Evolutionary conservation across 192 early-diverging fungal genomes (phyloP), one percentile per base, ranked within the genome.

Genomic region (Powellomyces hirtus): DNA sequence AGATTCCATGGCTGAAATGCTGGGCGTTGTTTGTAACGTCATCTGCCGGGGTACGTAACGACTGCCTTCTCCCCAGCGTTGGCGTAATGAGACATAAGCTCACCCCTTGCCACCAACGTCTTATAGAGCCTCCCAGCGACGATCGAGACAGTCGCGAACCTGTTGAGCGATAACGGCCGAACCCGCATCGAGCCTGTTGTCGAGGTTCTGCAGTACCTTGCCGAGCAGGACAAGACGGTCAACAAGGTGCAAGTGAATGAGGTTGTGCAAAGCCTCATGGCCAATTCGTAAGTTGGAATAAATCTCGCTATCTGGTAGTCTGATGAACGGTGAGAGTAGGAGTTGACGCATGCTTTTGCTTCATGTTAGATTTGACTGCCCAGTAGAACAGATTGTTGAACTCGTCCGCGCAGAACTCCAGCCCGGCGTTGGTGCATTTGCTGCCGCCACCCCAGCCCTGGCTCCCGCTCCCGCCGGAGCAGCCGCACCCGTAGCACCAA

Each of bases 1-100:
- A 59, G 13, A 64, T 78, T 27, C 74, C 78, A 20, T 82, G 81
- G 81, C 22, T 80, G 11, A 70, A 75, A 31, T 80, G 81, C 59
- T 82, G 81, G 81, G 59, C 78, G 1, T 45, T 82, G 13, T 63
- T 78, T 1, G 68, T 68, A 10, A 75, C 81, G 0, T 77, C 78
- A 0, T 66, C 76, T 14, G 66, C 74, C 22, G 77, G 76, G 16
- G 76, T 80, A 62, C 2, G 71, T 38, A 37, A 7, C 42, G 33
- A 8, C 18, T 6, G 57, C 7, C 4, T 33, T 18, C n/a, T 50
- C 29, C 34, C 44, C 26, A 16, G 53, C 24, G 53, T 16, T 18
- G 2, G 46, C 46, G 14, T 24, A 3, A 49, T 49, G n/a, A 38
- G 2, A 26, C 29, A 8, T 4, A 20, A 8, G n/a, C 35, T 60